Evolutionary conservation across 1,284 basidiomycete species (phyloP).

Genomic region (Tilletia indica): DNA sequence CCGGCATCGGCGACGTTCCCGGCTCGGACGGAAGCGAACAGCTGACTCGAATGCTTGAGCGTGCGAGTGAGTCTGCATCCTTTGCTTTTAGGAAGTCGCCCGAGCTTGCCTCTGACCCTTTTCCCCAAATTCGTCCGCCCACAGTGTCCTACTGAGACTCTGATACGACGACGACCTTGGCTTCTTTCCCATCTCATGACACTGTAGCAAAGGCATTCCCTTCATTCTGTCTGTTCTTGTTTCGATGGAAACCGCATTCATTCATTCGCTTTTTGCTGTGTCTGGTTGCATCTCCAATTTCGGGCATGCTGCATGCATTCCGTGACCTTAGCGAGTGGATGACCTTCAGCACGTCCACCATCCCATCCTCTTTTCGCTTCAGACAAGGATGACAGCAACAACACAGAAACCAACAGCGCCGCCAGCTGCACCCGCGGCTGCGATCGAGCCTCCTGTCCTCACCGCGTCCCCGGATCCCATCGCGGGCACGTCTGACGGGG

Average conservation of each 20-base stretch:
- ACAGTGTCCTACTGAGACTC: slow-evolving; percentile 5
- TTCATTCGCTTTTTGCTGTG: no score
- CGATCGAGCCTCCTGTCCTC: background rate
- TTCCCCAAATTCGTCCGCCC: background rate
- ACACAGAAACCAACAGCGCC: background rate
- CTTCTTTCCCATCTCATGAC: no score
- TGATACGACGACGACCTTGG: background rate
- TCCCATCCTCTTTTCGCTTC: background rate
- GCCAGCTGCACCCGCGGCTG: background rate
- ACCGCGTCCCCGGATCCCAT: background rate
- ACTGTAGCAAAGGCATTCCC: no score
- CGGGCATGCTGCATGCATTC: no score
- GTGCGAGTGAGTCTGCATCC: slow-evolving; percentile 29
- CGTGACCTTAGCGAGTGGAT: no score
- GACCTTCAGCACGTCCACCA: background rate
- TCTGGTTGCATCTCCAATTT: no score
- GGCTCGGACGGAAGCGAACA: slow-evolving; percentile 61
- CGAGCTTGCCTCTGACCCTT: slow-evolving; percentile 15
- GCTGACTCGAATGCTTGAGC: slow-evolving; percentile 44
- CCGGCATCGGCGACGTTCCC: slow-evolving; percentile 64
- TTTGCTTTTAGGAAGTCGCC: no score
- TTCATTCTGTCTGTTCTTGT: no score
- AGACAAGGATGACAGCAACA: background rate
- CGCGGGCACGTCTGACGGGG: background rate
- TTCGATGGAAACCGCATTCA: no score